phyloP scores from a whole-genome alignment of 306 rosid species.

The Cucumis sativus region Cucumber_9930_V3 NC_026657.2:1333001-1333500 shows the following conservation, averaged over 20 bases:
- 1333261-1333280: not conserved
- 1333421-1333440: not conserved
- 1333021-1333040: not conserved
- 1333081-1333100: constrained; percentile 8
- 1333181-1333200: not conserved
- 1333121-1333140: constrained; percentile 7
- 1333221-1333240: not conserved
- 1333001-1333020: not conserved
- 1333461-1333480: not conserved
- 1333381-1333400: not conserved
- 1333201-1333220: not conserved
- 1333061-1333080: not conserved
- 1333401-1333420: not conserved
- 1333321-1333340: not conserved
- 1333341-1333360: not conserved
- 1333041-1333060: not conserved
- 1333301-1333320: not conserved
- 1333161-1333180: not conserved
- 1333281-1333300: not conserved
- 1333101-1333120: constrained; percentile 5
- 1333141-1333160: not conserved
- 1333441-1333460: not conserved
- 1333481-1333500: not conserved
- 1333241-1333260: not conserved
- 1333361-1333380: not conserved